Conservation (phyloP, 2,329 filamentous ascomycete species). For the Leptographium flavum region DNA sequence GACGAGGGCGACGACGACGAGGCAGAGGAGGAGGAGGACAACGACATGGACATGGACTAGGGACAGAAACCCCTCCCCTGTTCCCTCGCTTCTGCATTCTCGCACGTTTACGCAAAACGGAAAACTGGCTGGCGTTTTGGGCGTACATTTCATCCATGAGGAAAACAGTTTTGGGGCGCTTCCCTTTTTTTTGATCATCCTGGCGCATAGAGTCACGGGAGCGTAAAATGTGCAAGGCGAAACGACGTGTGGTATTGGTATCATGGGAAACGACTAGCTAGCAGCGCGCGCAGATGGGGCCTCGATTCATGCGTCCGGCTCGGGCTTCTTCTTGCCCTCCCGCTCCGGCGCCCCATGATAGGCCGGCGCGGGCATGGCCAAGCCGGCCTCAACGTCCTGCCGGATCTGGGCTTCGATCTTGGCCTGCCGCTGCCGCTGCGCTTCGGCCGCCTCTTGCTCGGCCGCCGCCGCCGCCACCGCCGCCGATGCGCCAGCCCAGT, state of each 20-base stretch:
- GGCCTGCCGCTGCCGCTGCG: constrained; percentile 18
- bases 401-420: constrained; percentile 27
- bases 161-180: neutral
- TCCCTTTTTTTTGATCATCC: neutral
- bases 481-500: constrained; percentile 24
- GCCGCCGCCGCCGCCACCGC: constrained; percentile 12
- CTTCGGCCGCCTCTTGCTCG: constrained; percentile 14
- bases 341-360: constrained; percentile 16
- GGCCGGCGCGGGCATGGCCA: constrained; percentile 31
- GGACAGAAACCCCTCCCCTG: neutral
- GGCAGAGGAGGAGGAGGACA: constrained; percentile 16
- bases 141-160: neutral
- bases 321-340: neutral
- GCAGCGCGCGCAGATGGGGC: neutral
- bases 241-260: neutral
- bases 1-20: constrained; percentile 20
- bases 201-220: neutral
- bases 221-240: neutral
- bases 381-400: constrained; percentile 31
- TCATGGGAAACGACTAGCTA: neutral
- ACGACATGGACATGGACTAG: constrained; percentile 26
- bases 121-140: neutral
- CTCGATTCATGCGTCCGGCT: neutral
- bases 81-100: neutral
- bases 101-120: neutral